Evolutionary conservation across 2,329 filamentous ascomycete species (phyloP), one percentile per base, ranked within the genome.

Genomic region (Chrysosphaeria jannelii): DNA sequence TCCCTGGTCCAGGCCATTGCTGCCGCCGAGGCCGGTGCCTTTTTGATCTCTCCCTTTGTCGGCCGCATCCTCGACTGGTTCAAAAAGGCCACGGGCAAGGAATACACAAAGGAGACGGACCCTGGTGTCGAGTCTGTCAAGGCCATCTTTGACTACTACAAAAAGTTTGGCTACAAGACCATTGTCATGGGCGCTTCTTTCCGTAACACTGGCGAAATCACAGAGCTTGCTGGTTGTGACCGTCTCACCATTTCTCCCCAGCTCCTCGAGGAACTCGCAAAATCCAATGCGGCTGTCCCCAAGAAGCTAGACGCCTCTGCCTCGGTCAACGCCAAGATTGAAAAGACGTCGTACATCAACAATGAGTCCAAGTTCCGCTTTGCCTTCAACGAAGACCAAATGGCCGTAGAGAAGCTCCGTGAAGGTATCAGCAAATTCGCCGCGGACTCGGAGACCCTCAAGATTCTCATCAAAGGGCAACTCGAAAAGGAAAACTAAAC

Each of bases 351-450:
- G 28, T 97, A 90, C 63, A 69, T 97, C 50, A 63, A 69, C 43
- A 57, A 85, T 50, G 85, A 97, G 63, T 40, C 78, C 25, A 42
- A 50, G 23, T 97, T 93, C 79, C 78, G 85, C 47, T 97, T 91
- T 58, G 72, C 79, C 52, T 90, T 97, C 67, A 97, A 97, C 62
- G 85, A 97, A 62, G 78, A 97, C 43, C 71, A 81, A 48, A 97
- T 97, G 85, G 85, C 75, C 32, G 76, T 89, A 35, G 79, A 93
- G 69, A 97, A 97, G 71, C 67, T 97, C 38, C 74, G 79, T 31
- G 85, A 97, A 55, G 85, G 85, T 51, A 97, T 97, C 59, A 88
- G 75, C 60, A 91, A 91, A 57, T 97, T 97, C 42, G 81, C 85
- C 28, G 85, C 85, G 36, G 85, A 97, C 42, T 79, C 85, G 35